Conservation (phyloP, 345 rosid genomes). For the Eucalyptus globulus region DNA sequence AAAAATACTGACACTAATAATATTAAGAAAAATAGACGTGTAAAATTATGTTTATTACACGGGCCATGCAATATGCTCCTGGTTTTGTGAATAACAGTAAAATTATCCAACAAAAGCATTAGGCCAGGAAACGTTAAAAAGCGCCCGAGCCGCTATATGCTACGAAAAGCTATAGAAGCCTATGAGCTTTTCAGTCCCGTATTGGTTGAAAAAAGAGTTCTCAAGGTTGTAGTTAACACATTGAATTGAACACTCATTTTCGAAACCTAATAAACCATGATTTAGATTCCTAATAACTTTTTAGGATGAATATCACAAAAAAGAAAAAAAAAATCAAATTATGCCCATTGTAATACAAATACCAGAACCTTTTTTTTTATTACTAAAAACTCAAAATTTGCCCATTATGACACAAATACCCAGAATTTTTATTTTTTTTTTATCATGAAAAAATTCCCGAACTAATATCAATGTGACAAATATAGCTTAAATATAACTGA, state of each 20-base stretch:
- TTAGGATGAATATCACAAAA: background rate
- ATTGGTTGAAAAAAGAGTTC: background rate
- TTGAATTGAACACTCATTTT: background rate
- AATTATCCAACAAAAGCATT: background rate
- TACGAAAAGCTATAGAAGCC: background rate
- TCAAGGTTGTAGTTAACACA: background rate
- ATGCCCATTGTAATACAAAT: too few relatives aligned
- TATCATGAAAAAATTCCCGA: background rate
- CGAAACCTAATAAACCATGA: background rate
- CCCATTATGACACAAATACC: background rate
- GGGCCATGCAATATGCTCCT: background rate
- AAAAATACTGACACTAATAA: background rate
- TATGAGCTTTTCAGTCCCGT: background rate
- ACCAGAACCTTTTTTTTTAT: background rate
- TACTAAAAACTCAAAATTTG: background rate
- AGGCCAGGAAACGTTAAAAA: background rate
- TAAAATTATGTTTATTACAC: background rate
- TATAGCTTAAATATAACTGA: background rate
- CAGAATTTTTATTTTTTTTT: too few relatives aligned
- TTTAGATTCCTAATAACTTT: background rate
- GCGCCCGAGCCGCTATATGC: background rate
- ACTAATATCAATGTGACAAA: too few relatives aligned
- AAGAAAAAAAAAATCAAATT: too few relatives aligned
- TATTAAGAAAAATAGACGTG: background rate
- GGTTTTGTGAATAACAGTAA: background rate